Conservation (phyloP, 2,329 filamentous ascomycete species). For the Sclerotinia sclerotiorum region DNA sequence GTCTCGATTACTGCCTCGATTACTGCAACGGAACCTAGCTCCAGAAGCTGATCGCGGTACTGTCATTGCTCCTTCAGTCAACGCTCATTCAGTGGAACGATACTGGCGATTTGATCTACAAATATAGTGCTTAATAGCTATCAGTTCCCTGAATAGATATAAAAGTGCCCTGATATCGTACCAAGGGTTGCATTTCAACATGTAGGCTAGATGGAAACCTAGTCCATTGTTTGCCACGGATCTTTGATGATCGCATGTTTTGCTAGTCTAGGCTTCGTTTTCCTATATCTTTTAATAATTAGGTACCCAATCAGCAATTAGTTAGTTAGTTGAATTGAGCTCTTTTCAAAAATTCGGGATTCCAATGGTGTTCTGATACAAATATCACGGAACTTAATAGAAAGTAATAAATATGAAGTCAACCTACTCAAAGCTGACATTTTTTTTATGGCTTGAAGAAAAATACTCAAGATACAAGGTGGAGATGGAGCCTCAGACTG, state of each 20-base stretch:
- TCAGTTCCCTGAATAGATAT: too few species aligned
- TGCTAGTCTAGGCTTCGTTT: not conserved
- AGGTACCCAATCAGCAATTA: not conserved
- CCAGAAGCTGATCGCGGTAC: too few species aligned
- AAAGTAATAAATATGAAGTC: slow-evolving; percentile 18
- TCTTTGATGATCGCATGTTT: too few species aligned
- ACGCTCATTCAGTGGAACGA: too few species aligned
- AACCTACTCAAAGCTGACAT: slow-evolving; percentile 13
- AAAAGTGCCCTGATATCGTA: too few species aligned
- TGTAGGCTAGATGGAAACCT: not conserved
- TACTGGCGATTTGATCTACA: too few species aligned
- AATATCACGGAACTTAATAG: slow-evolving; percentile 15
- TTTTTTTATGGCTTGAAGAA: slow-evolving; percentile 17
- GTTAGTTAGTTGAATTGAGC: not conserved
- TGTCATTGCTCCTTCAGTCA: too few species aligned
- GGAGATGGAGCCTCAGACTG: not conserved
- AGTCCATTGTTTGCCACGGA: not conserved
- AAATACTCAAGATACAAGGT: not conserved
- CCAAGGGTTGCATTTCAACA: not conserved
- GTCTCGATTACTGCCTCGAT: too few species aligned
- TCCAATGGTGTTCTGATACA: not conserved
- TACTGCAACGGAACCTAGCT: too few species aligned
- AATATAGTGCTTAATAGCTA: too few species aligned
- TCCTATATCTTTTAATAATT: not conserved
- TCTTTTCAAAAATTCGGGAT: not conserved